These are phyloP conservation scores for Boletus vinaceobasis DNA, from an alignment of 768 basidiomycete species.

Conservation along the genomic window DNA sequence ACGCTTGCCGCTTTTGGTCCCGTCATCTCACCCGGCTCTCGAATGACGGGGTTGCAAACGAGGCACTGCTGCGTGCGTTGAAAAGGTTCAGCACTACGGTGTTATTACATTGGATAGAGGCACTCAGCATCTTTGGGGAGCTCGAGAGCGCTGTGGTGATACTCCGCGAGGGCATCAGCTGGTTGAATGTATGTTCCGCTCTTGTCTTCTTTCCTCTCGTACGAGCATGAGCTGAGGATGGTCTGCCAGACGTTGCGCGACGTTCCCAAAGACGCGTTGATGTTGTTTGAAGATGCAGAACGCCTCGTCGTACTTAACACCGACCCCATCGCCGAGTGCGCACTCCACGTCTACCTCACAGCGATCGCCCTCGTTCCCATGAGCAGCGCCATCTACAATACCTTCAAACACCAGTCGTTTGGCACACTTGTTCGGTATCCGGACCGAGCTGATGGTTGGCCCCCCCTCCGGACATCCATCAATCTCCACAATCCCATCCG, in stretches of 20 bases:
- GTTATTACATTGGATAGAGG: slow-evolving; percentile 18
- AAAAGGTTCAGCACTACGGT: slow-evolving; percentile 11
- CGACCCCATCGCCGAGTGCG: slow-evolving; percentile 19
- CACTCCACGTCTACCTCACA: slow-evolving; percentile 18
- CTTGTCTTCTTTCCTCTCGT: neutral
- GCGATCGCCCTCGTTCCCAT: slow-evolving; percentile 1
- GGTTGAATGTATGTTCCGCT: slow-evolving; percentile 14
- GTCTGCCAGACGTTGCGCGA: slow-evolving; percentile 3
- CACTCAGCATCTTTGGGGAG: slow-evolving; percentile 17
- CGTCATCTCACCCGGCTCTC: slow-evolving; percentile 16
- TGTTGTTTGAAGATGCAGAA: slow-evolving; percentile 17
- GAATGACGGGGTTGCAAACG: slow-evolving; percentile 1
- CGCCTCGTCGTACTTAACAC: slow-evolving; percentile 18
- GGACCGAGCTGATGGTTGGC: neutral
- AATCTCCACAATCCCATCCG: slow-evolving; percentile 4
- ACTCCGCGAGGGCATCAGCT: slow-evolving; percentile 11
- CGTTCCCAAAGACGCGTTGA: slow-evolving; percentile 4
- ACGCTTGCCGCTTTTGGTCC: slow-evolving; percentile 21
- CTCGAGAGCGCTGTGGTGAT: slow-evolving; percentile 14
- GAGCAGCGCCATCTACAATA: neutral
- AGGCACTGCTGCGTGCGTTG: slow-evolving; percentile 7
- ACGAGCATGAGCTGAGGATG: neutral
- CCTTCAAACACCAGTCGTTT: slow-evolving; percentile 7
- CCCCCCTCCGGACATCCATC: neutral
- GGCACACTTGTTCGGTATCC: neutral